A percentile compares a stretch with the other conserved stretches of the same genome.
Conservation (phyloP, 2,329 filamentous ascomycete genomes). For the Rhexocercosporidium sp. region DNA sequence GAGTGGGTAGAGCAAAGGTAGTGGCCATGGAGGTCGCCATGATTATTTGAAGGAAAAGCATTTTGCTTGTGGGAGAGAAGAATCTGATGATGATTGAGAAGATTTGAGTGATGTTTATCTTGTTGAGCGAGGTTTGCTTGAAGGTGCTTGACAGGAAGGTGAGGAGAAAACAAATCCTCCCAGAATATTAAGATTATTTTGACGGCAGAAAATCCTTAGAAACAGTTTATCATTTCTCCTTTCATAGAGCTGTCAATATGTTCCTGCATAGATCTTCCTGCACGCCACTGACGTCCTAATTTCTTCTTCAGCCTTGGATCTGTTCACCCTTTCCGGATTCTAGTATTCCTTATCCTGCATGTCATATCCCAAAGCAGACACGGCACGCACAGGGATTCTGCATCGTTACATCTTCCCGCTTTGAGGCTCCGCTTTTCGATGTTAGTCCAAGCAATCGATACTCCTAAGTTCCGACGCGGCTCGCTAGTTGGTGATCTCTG, state of each 20-base stretch:
- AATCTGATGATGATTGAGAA: no score
- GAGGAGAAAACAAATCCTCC: not conserved
- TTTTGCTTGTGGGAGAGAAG: not conserved
- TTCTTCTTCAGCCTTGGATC: not conserved
- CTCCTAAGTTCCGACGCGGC: not conserved
- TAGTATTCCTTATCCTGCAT: not conserved
- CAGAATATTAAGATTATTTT: not conserved
- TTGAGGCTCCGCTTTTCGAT: not conserved
- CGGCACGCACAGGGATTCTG: not conserved
- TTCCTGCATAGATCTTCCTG: not conserved
- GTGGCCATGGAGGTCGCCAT: constrained; percentile 6
- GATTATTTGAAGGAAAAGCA: not conserved
- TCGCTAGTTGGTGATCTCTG: not conserved
- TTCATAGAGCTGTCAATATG: not conserved
- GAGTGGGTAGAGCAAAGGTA: constrained; percentile 2
- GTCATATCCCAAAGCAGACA: not conserved
- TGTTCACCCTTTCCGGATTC: not conserved
- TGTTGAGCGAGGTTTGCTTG: not conserved
- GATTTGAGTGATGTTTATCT: not conserved
- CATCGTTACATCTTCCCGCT: not conserved
- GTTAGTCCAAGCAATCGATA: not conserved
- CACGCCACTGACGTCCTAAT: not conserved
- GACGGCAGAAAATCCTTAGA: not conserved
- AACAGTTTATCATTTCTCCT: not conserved
- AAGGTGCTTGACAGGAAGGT: not conserved